A percentile compares a stretch with the other conserved stretches of the same genome.
These are phyloP conservation scores for Fusarium miscanthi DNA, from an alignment of 2,329 filamentous ascomycete species.

Conservation along the genomic window DNA sequence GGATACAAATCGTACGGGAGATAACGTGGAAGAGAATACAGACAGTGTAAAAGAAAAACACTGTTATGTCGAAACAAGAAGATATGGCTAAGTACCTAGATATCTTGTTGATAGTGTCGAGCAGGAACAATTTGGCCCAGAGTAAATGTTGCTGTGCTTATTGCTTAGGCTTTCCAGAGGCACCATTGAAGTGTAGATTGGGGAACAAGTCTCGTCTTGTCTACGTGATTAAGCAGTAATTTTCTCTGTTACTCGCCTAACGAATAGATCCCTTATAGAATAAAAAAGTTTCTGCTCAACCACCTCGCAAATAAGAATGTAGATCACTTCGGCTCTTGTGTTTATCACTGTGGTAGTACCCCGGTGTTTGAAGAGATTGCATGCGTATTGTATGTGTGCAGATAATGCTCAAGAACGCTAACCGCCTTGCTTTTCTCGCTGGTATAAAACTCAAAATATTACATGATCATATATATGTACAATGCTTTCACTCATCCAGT, in stretches of 20 bases:
- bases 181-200: not conserved
- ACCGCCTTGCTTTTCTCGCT: constrained; percentile 30
- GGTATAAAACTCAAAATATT: constrained; percentile 29
- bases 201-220: not conserved
- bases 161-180: not conserved
- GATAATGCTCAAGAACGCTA: constrained; percentile 31
- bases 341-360: not conserved
- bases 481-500: constrained; percentile 25
- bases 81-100: not conserved
- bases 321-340: not conserved
- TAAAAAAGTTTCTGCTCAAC: not conserved
- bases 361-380: not conserved
- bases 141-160: not conserved
- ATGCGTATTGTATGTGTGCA: constrained; percentile 34
- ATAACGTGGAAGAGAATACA: not conserved
- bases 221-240: not conserved
- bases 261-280: not conserved
- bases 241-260: not conserved
- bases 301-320: not conserved
- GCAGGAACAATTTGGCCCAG: not conserved
- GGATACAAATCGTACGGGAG: not conserved
- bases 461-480: constrained; percentile 31
- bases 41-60: not conserved
- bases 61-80: not conserved
- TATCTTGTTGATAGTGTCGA: not conserved